Evolutionary conservation across 306 rosid genomes (phyloP).

Genomic region (Dryas octopetala): DNA sequence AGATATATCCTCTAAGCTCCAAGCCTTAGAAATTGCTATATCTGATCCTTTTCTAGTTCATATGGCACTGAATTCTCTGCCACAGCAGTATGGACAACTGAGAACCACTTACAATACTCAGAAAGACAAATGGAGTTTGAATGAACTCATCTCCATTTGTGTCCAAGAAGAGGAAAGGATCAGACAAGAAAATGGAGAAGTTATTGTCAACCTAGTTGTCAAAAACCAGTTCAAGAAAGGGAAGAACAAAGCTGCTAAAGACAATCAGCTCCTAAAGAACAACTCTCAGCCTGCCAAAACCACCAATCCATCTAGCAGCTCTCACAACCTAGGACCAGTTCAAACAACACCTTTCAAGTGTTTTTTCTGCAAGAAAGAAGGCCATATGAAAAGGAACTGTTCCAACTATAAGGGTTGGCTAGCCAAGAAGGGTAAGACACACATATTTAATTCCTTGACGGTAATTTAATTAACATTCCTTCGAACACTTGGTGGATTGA

Average conservation of each 20-base stretch:
- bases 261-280: too few relatives aligned
- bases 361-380: background rate
- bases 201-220: too few relatives aligned
- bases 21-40: constrained; percentile 2
- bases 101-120: background rate
- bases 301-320: too few relatives aligned
- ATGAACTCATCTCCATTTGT: constrained; percentile 16
- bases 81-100: background rate
- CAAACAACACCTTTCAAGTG: background rate
- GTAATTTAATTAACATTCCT: too few relatives aligned
- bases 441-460: too few relatives aligned
- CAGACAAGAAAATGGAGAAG: background rate
- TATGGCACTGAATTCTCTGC: background rate
- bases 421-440: constrained; percentile 4
- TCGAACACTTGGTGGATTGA: background rate
- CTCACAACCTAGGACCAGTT: too few relatives aligned
- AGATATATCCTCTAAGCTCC: background rate
- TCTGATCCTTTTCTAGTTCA: background rate
- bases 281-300: too few relatives aligned
- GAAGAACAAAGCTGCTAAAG: too few relatives aligned
- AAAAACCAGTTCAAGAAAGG: too few relatives aligned
- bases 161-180: background rate
- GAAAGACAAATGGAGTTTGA: background rate
- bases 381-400: constrained; percentile 7
- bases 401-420: background rate